phyloP scores from a whole-genome alignment of 257 asterid species.

The Solanum corneliomulleri region DNA sequence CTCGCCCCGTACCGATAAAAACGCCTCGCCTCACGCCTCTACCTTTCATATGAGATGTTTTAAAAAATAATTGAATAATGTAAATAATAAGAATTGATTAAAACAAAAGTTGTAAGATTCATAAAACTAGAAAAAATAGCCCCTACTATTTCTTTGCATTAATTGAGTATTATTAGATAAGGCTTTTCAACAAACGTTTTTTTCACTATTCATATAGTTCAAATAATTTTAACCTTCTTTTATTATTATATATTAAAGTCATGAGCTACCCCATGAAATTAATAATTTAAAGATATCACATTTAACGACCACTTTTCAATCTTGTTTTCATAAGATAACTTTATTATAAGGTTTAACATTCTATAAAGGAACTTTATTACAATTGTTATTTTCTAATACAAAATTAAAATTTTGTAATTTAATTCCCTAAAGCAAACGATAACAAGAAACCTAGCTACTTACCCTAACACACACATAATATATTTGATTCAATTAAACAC shows the following conservation, averaged over 20 bases:
- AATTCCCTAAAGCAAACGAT: not conserved
- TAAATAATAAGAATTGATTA: too few relatives aligned
- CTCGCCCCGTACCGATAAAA: too few relatives aligned
- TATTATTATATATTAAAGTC: not conserved
- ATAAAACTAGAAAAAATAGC: not conserved
- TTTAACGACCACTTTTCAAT: not conserved
- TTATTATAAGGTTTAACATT: too few relatives aligned
- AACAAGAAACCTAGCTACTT: not conserved
- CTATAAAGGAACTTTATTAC: not conserved
- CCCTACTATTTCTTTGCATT: not conserved
- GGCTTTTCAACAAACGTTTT: not conserved
- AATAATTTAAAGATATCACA: not conserved
- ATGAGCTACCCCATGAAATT: not conserved
- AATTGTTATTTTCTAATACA: not conserved
- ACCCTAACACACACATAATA: too few relatives aligned
- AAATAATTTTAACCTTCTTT: not conserved
- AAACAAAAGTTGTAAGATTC: too few relatives aligned
- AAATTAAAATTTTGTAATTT: not conserved
- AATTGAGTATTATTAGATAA: too few relatives aligned
- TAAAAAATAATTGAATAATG: too few relatives aligned
- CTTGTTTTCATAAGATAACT: too few relatives aligned
- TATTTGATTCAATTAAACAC: too few relatives aligned
- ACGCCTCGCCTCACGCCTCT: too few relatives aligned
- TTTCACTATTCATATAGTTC: not conserved
- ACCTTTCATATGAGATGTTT: not conserved